Evolutionary conservation across 176 grass and related monocot species (phyloP).

Genomic region (Canna indica): DNA sequence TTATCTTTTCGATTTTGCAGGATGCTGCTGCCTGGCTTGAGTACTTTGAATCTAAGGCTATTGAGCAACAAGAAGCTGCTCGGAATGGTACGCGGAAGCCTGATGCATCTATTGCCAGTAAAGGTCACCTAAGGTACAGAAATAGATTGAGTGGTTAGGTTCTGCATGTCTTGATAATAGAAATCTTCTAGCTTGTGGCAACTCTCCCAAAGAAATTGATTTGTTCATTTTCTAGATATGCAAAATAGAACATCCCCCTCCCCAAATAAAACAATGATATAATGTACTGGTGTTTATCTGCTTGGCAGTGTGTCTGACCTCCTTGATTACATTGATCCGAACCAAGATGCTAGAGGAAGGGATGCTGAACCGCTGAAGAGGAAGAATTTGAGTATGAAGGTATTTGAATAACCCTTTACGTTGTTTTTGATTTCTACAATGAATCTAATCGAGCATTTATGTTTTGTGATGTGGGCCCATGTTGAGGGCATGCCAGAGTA

Average conservation of each 20-base stretch:
- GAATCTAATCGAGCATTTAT: neutral
- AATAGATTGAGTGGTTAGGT: constrained; percentile 3
- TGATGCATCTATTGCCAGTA: constrained; percentile 98
- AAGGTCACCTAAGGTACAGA: constrained; percentile 92
- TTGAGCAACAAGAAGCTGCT: constrained; percentile 96
- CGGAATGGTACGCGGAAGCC: constrained; percentile 92
- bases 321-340: constrained; percentile 94
- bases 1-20: constrained; percentile 20
- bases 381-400: constrained; percentile 87
- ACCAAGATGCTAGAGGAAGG: constrained; percentile 70
- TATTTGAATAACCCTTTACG: constrained; percentile 1
- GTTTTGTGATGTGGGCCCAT: neutral
- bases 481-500: neutral
- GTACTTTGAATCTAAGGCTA: constrained; percentile 98
- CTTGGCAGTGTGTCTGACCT: constrained; percentile 88
- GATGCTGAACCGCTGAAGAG: constrained; percentile 68
- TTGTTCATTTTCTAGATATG: neutral
- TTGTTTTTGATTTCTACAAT: neutral
- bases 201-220: neutral
- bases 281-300: constrained; percentile 12
- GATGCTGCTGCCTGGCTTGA: constrained; percentile 99
- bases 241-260: neutral
- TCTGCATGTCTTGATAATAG: neutral
- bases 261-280: neutral
- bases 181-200: neutral